These are phyloP conservation scores for Plicaturopsis crispa DNA, from an alignment of 768 basidiomycete species.

Conservation along the genomic window DNA sequence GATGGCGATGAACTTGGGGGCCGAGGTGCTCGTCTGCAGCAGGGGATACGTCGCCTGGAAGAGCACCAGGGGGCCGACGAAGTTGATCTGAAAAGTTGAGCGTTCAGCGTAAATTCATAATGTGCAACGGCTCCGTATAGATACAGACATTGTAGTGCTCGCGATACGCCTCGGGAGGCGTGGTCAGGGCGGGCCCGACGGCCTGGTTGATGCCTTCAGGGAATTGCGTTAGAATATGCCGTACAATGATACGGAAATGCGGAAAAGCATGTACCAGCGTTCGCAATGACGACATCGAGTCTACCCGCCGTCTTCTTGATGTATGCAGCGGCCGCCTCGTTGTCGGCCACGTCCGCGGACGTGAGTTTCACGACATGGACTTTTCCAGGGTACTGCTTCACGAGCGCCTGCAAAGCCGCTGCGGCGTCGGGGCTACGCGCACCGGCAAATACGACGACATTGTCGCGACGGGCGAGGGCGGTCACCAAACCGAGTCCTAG, in stretches of 20 bases:
- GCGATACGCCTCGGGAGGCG: too few species aligned
- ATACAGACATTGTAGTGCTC: too few species aligned
- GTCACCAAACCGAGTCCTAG: slow-evolving; percentile 8
- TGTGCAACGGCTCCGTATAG: too few species aligned
- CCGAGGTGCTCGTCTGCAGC: slow-evolving; percentile 6
- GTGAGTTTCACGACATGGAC: background rate
- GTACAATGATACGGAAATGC: too few species aligned
- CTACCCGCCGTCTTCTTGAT: background rate
- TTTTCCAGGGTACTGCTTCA: background rate
- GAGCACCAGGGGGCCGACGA: slow-evolving; percentile 4
- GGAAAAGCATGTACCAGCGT: slow-evolving; percentile 2
- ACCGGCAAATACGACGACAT: background rate
- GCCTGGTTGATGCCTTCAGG: too few species aligned
- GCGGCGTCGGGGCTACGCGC: background rate
- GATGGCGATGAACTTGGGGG: too few species aligned
- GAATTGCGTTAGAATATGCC: too few species aligned
- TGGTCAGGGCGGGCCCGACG: too few species aligned
- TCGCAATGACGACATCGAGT: slow-evolving; percentile 1
- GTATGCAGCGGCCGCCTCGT: background rate
- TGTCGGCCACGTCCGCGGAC: background rate
- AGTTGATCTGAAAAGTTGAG: too few species aligned
- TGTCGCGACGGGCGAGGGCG: background rate
- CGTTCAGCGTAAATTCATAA: too few species aligned
- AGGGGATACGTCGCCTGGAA: slow-evolving; percentile 6
- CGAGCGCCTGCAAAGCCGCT: background rate